A percentile compares a stretch with the other conserved stretches of the same genome.
Evolutionary conservation across 441 rosid genomes (phyloP).

Genomic region (Populus tomentosa): DNA sequence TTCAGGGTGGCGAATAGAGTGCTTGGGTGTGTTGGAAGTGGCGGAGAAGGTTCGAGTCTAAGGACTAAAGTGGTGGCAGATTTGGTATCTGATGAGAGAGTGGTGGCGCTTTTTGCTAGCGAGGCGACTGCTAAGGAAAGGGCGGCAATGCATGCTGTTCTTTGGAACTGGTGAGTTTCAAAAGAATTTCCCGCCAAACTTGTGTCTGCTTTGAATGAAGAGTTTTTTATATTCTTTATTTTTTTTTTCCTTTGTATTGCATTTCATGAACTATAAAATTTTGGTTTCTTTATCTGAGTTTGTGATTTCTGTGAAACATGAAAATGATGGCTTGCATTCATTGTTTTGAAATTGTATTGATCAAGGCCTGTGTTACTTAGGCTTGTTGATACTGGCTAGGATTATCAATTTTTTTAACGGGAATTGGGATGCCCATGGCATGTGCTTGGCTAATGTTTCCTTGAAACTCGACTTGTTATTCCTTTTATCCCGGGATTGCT

Average conservation of each 20-base stretch:
- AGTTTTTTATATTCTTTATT: neutral
- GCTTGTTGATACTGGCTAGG: neutral
- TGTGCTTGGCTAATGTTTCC: too few species aligned
- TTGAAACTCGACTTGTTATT: neutral
- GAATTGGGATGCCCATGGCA: neutral
- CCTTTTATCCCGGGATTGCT: neutral
- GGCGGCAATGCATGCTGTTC: conserved; percentile 75
- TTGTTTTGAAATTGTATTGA: neutral
- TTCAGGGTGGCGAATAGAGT: conserved; percentile 69
- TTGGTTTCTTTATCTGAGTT: neutral
- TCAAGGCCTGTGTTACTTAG: neutral
- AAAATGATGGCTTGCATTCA: neutral
- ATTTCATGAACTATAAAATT: neutral
- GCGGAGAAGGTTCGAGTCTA: conserved; percentile 46
- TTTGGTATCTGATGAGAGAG: conserved; percentile 80
- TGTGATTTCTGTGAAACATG: neutral
- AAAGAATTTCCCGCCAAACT: neutral
- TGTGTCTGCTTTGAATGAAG: neutral
- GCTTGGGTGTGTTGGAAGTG: conserved; percentile 38
- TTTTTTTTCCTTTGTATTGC: neutral
- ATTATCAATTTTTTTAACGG: neutral
- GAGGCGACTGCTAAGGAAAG: conserved; percentile 57
- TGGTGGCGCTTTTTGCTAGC: conserved; percentile 63
- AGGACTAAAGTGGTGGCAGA: conserved; percentile 73
- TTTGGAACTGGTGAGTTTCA: conserved; percentile 74